Evolutionary conservation across 176 grass and related monocot species (phyloP), one percentile per base, ranked within the genome.

Genomic region (Aechmea fasciata): DNA sequence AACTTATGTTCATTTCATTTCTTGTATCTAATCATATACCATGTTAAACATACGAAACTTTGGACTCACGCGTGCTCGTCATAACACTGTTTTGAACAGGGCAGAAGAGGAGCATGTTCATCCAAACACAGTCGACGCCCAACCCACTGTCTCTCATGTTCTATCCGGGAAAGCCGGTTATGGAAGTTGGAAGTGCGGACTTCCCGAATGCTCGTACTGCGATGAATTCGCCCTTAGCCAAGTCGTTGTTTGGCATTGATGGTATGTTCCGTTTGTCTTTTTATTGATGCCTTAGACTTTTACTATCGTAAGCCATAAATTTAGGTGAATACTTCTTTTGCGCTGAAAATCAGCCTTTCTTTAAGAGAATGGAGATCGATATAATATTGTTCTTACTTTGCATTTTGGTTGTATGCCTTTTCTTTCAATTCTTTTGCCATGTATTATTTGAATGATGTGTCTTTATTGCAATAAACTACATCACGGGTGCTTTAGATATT

Each of bases 131-230:
- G 74, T 73, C 76, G 2, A 99, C 95, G 0, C 95, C 95, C 0
- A 99, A 99, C 74, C 95, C 90, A 0, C 79, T 90, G 49, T 99
- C 90, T 0, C 87, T 87, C n/a, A 99, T 99, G 95, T 99, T 99
- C 69, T 90, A 88, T 86, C 90, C 90, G 14, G 95, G 87, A 51
- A 99, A 99, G 73, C 84, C 84, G 0, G 82, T 99, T 73, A 99
- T 99, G 95, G 87, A 99, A 50, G 80, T 99, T 66, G 95, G 95
- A 72, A 99, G 95, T 82, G 79, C 87, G 26, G 90, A 99, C 84
- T 99, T 99, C 52, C 95, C 95, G 26, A 90, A 90, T 78, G 77
- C 87, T 71, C 82, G 90, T 15, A 47, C 82, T 0, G 80, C 90
- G 0, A 99, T 93, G 95, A 77, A 64, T 65, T 99, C 95, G 15